Evolutionary conservation across 2,329 filamentous ascomycete species (phyloP).

Genomic region (Fusarium cicatricum): DNA sequence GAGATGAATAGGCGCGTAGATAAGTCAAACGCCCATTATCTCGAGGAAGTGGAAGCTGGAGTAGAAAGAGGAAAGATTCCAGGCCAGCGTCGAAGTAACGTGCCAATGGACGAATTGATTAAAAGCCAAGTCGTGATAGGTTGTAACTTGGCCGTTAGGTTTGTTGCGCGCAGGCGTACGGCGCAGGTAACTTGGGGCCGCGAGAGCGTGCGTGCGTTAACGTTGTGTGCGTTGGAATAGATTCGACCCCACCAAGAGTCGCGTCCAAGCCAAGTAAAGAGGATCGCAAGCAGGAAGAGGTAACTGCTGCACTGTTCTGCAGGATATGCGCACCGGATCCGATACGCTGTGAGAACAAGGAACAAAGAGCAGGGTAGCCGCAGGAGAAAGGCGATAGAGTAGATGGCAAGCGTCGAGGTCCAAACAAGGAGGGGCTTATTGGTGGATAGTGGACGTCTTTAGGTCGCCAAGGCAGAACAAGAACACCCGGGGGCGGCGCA

Average conservation of each 20-base stretch:
- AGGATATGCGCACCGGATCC: slow-evolving; percentile 17
- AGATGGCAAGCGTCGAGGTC: slow-evolving; percentile 10
- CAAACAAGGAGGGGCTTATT: slow-evolving; percentile 12
- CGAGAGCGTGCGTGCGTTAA: slow-evolving; percentile 15
- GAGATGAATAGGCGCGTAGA: slow-evolving; percentile 20
- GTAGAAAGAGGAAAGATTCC: slow-evolving; percentile 9
- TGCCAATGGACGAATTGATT: slow-evolving; percentile 17
- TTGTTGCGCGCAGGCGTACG: slow-evolving; percentile 27
- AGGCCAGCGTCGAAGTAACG: slow-evolving; percentile 17
- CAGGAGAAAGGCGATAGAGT: slow-evolving; percentile 7
- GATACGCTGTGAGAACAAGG: slow-evolving; percentile 4
- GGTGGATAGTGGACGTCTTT: slow-evolving; percentile 8
- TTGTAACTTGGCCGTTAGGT: background rate
- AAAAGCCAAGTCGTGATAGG: slow-evolving; percentile 7
- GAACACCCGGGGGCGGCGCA: slow-evolving; percentile 23
- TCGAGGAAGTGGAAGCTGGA: slow-evolving; percentile 13
- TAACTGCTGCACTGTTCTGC: slow-evolving; percentile 18
- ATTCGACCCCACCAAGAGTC: slow-evolving; percentile 28
- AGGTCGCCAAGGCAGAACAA: slow-evolving; percentile 20
- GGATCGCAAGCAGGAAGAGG: background rate
- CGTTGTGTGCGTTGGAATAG: slow-evolving; percentile 18
- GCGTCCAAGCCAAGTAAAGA: slow-evolving; percentile 10
- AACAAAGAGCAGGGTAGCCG: background rate
- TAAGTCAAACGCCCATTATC: slow-evolving; percentile 41
- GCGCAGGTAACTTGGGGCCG: slow-evolving; percentile 21